A percentile compares a stretch with the other conserved stretches of the same genome.
These are phyloP conservation scores for Hyaloscypha hepaticicola DNA, from an alignment of 495 filamentous ascomycete species.

Conservation along the genomic window DNA sequence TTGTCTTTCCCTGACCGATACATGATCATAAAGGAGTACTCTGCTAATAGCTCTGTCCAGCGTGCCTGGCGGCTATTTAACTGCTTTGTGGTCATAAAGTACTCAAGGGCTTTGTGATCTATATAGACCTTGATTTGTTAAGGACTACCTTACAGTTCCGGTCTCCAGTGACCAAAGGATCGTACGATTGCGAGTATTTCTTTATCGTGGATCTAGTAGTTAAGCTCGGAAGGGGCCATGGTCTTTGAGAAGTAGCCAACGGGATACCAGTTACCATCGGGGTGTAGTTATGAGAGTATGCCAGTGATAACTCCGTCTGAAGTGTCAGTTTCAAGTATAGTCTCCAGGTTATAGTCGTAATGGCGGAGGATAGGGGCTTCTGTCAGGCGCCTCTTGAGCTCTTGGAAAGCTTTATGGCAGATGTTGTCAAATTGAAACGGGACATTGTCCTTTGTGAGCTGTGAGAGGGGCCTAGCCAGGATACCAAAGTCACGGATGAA, in stretches of 20 bases:
- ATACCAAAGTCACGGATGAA: conserved; percentile 26
- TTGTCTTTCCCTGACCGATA: conserved; percentile 12
- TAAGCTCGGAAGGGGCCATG: neutral
- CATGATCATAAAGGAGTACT: conserved; percentile 18
- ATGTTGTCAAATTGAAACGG: neutral
- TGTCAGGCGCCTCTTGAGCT: neutral
- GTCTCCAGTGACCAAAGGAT: neutral
- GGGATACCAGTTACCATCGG: neutral
- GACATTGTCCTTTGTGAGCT: conserved; percentile 17
- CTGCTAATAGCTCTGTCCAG: conserved; percentile 1
- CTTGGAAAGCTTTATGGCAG: neutral
- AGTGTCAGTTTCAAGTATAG: neutral
- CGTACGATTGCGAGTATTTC: conserved; percentile 10
- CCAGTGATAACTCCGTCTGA: neutral
- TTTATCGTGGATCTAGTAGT: conserved; percentile 6
- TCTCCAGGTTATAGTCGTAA: neutral
- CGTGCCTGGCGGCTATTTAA: neutral
- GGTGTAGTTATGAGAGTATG: neutral
- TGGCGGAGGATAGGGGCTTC: neutral
- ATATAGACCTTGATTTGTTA: neutral
- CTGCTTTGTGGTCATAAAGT: conserved; percentile 20
- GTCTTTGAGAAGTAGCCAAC: conserved; percentile 12
- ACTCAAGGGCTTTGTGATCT: conserved; percentile 11
- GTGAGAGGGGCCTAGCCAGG: no score
- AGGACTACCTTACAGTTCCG: neutral